Evolutionary conservation across 1,284 basidiomycete species (phyloP).

Genomic region (Thecaphora thlaspeos): DNA sequence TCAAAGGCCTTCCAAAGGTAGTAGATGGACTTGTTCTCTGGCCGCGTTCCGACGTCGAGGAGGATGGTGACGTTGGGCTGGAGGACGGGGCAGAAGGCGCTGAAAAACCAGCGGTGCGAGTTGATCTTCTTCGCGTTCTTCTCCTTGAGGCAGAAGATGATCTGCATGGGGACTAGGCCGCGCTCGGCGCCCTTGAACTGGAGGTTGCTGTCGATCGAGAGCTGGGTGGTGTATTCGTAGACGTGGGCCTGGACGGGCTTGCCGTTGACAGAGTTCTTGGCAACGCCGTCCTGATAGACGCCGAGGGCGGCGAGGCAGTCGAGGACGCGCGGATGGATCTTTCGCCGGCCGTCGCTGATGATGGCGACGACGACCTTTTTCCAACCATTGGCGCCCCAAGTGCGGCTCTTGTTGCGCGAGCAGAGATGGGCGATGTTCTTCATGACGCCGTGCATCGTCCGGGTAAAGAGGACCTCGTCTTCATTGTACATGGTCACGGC

Average conservation of each 20-base stretch:
- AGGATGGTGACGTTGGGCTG: constrained; percentile 85
- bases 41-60: constrained; percentile 94
- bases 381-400: constrained; percentile 96
- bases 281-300: constrained; percentile 69
- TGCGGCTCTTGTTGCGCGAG: constrained; percentile 85
- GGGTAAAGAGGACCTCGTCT: constrained; percentile 86
- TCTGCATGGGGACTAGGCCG: constrained; percentile 62
- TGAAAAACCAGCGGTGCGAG: constrained; percentile 66
- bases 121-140: constrained; percentile 67
- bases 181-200: constrained; percentile 94
- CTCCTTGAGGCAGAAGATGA: constrained; percentile 57
- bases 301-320: constrained; percentile 70
- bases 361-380: constrained; percentile 73
- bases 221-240: constrained; percentile 92
- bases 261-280: constrained; percentile 85
- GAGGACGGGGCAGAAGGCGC: constrained; percentile 55
- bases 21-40: constrained; percentile 93
- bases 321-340: constrained; percentile 86
- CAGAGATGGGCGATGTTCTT: constrained; percentile 66
- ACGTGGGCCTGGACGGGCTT: constrained; percentile 87
- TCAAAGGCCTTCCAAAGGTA: constrained; percentile 96
- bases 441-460: constrained; percentile 96
- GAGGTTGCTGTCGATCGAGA: constrained; percentile 80
- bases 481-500: constrained; percentile 88
- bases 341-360: constrained; percentile 88